phyloP scores from a whole-genome alignment of 208 protist genomes.

The Acanthamoeba lenticulata region DNA sequence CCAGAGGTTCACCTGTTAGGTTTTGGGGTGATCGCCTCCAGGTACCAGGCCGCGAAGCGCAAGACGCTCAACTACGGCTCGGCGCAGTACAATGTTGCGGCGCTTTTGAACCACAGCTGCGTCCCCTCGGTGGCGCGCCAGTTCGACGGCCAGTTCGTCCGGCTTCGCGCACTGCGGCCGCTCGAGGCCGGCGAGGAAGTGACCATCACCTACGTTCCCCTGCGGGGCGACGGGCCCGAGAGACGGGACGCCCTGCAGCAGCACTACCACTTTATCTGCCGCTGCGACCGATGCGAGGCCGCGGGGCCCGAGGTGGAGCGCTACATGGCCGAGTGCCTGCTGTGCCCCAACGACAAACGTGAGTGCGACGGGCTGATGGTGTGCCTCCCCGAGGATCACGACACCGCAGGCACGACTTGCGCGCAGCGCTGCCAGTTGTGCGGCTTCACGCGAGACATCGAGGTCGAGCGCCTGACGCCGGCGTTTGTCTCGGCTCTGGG shows the following conservation, averaged over 20 bases:
- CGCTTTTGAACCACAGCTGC: conserved; percentile 46
- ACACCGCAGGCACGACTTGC: neutral
- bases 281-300: conserved; percentile 33
- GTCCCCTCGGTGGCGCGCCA: conserved; percentile 34
- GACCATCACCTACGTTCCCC: conserved; percentile 48
- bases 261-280: conserved; percentile 48
- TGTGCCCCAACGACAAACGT: conserved; percentile 38
- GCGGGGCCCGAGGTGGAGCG: neutral
- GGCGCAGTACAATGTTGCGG: neutral
- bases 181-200: conserved; percentile 25
- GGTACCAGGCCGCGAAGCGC: neutral
- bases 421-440: neutral
- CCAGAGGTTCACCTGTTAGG: no score
- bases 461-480: neutral
- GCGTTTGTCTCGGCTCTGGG: neutral
- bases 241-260: neutral
- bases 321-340: neutral
- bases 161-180: neutral
- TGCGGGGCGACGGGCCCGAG: neutral
- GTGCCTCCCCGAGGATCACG: neutral
- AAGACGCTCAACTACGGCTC: conserved; percentile 61
- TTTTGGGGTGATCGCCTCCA: neutral
- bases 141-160: neutral
- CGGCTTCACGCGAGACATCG: conserved; percentile 1
- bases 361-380: conserved; percentile 57